Conservation (phyloP, 345 rosid species). For the Eucalyptus tenuipes region DNA sequence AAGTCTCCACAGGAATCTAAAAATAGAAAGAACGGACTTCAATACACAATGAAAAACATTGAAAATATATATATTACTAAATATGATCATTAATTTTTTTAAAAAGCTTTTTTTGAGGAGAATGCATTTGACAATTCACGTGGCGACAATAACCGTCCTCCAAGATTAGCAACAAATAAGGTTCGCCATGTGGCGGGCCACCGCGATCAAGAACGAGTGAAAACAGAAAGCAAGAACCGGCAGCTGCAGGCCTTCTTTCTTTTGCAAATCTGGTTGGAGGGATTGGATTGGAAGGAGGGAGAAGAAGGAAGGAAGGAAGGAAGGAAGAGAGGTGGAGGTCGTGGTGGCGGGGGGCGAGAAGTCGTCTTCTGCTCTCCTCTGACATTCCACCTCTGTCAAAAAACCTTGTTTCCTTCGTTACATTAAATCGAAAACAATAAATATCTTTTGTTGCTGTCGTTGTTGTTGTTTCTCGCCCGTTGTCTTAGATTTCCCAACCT, state of each 20-base stretch:
- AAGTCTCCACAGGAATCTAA: not conserved
- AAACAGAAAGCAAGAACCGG: constrained; percentile 9
- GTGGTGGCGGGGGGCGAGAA: not conserved
- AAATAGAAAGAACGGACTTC: not conserved
- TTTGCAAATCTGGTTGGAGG: not conserved
- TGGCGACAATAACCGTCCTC: constrained; percentile 1
- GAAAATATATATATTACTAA: not conserved
- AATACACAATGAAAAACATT: not conserved
- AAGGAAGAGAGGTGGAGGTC: not conserved
- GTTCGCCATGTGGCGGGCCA: constrained; percentile 13
- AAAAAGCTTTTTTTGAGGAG: accelerated
- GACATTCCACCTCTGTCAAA: constrained; percentile 8
- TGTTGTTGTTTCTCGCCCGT: not conserved
- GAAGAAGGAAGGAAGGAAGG: not conserved
- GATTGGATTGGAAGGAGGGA: not conserved
- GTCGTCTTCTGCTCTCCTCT: constrained; percentile 3
- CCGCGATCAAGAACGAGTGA: not conserved
- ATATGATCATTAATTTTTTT: too few relatives aligned
- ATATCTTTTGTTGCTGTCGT: not conserved
- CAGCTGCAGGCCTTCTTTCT: not conserved
- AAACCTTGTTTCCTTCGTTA: not conserved
- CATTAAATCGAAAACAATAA: not conserved
- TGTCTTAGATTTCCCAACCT: not conserved
- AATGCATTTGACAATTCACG: not conserved
- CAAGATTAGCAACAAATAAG: too few relatives aligned